phyloP scores from a whole-genome alignment of 1,284 basidiomycete genomes.

The Ceraceosorus guamensis region DNA sequence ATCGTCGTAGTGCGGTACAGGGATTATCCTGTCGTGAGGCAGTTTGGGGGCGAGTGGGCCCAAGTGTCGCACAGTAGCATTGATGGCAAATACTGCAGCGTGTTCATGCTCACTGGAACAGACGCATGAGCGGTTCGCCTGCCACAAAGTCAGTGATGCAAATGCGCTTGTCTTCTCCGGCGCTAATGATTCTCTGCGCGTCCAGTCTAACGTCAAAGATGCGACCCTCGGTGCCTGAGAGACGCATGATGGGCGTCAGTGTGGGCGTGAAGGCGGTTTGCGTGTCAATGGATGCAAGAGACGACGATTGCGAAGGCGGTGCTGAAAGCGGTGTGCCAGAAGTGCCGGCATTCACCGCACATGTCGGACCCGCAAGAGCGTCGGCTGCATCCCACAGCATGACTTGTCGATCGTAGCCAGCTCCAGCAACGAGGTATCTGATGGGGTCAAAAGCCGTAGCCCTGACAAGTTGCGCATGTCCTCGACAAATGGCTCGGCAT shows the following conservation, averaged over 20 bases:
- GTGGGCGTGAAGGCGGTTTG: conserved; percentile 11
- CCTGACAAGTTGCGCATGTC: conserved; percentile 25
- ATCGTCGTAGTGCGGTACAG: too few species aligned
- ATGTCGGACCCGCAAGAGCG: conserved; percentile 2
- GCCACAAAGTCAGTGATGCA: conserved; percentile 25
- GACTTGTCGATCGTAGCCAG: conserved; percentile 32
- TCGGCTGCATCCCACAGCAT: conserved; percentile 19
- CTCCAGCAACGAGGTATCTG: conserved; percentile 20
- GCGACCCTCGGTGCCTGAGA: not conserved
- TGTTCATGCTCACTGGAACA: conserved; percentile 16
- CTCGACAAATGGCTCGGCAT: conserved; percentile 19
- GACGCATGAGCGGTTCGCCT: conserved; percentile 16
- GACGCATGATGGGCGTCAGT: not conserved
- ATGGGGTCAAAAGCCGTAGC: conserved; percentile 19
- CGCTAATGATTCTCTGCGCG: conserved; percentile 24
- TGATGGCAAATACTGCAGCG: not conserved
- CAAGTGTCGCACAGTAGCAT: too few species aligned
- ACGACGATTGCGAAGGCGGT: not conserved
- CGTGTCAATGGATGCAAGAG: not conserved
- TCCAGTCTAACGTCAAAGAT: conserved; percentile 33
- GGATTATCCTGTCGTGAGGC: too few species aligned
- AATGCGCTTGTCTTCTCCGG: conserved; percentile 27
- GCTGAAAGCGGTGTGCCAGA: too few species aligned
- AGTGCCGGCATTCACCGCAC: not conserved
- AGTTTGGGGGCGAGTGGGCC: too few species aligned